Evolutionary conservation across 768 basidiomycete genomes (phyloP).

Genomic region (Cystobasidium ongulense): DNA sequence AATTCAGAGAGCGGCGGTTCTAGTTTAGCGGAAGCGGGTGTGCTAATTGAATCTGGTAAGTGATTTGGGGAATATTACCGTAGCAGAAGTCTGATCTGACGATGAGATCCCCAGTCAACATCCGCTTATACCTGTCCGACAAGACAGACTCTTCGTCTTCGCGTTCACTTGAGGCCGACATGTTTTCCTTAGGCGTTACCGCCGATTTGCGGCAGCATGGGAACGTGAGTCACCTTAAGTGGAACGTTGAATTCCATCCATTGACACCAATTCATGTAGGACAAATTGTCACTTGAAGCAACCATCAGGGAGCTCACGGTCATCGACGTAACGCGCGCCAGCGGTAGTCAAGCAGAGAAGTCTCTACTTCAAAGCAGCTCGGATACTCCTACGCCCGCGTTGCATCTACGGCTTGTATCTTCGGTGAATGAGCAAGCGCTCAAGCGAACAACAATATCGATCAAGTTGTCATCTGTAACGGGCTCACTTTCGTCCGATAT

Average conservation of each 20-base stretch:
- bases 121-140: not conserved
- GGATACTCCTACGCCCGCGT: not conserved
- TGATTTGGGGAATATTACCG: too few species aligned
- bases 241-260: too few species aligned
- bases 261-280: too few species aligned
- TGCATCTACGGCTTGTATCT: slow-evolving; percentile 57
- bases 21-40: not conserved
- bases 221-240: not conserved
- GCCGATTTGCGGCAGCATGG: not conserved
- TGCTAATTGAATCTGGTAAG: not conserved
- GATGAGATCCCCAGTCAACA: not conserved
- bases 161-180: not conserved
- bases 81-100: not conserved
- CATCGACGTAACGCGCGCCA: not conserved
- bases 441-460: slow-evolving; percentile 70
- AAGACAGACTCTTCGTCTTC: not conserved
- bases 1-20: not conserved
- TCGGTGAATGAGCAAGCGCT: slow-evolving; percentile 43
- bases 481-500: slow-evolving; percentile 58
- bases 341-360: not conserved
- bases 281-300: not conserved
- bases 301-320: not conserved
- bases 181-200: not conserved
- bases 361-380: not conserved
- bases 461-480: slow-evolving; percentile 60